Base-by-base conservation (phyloP, 176 grass and related monocot genomes). In the Puccinellia tenuiflora region DNA sequence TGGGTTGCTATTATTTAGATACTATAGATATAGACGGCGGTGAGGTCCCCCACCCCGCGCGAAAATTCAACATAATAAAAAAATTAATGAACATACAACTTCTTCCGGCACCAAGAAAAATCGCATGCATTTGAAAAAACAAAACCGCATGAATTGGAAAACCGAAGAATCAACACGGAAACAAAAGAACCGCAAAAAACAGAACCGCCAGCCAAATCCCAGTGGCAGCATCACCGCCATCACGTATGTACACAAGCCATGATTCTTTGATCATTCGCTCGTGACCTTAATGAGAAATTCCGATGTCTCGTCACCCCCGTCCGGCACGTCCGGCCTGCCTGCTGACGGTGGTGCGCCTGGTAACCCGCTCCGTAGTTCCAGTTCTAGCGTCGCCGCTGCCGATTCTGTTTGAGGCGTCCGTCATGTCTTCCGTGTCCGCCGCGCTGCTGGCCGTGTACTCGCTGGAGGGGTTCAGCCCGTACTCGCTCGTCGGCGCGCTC, bases 401-500 rank as follows among this genome's bases (percentile, higher is more conserved):
- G 11, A 35, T 6, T 37, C 15, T 60, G 52, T 21, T 33, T 0
- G 61, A 30, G 12, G 26, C 31, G 16, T 73, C 70, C 24, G 80
- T 37, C 42, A 66, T 39, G 73, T 94, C 90, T 1, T 54, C 90
- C 21, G 90, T 89, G 62, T 93, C 70, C 7, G 42, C 62, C 5
- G 64, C 86, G 62, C 84, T 88, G 73, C 78, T 88, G 38, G 81
- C 45, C 26, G 70, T 87, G 79, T 86, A 86, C 79, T 86, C 88
- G 43, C 67, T 50, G 39, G 80, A 88, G 20, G 72, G 86, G 69
- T 88, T 91, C 45, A 76, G 77, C 12, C 84, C 83, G 12, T 83
- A 97, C 57, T 97, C 88, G 51, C 88, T 94, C 26, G 80, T 92
- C 72, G 31, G 92, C 30, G 82, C 78, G 63, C 92, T 94, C 78